A percentile compares a stretch with the other conserved stretches of the same genome.
phyloP scores from a whole-genome alignment of 805 yeast species.

The Barnettozyma sucrosica region DNA sequence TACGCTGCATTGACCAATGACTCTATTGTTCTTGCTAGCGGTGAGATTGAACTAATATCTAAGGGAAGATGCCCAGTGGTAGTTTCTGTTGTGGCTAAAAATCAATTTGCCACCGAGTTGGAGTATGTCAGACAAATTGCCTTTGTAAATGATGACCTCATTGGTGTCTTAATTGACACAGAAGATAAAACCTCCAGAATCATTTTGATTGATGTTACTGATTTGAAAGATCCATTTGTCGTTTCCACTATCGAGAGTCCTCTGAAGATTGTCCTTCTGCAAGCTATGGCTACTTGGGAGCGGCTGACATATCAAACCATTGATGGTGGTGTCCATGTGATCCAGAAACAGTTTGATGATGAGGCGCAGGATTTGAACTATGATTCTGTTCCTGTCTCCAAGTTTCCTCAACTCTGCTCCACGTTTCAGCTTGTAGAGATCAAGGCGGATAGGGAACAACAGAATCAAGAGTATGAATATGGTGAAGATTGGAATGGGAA shows the following conservation, averaged over 20 bases:
- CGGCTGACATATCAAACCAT: conserved; percentile 53
- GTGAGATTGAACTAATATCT: conserved; percentile 40
- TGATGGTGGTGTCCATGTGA: conserved; percentile 50
- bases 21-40: conserved; percentile 40
- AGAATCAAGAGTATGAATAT: conserved; percentile 12
- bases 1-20: conserved; percentile 53
- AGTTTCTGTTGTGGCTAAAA: conserved; percentile 16
- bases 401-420: conserved; percentile 67
- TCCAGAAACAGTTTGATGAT: conserved; percentile 23
- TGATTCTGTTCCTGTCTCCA: conserved; percentile 32
- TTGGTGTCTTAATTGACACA: conserved; percentile 59
- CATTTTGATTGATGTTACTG: conserved; percentile 42
- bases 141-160: conserved; percentile 42
- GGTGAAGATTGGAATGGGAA: conserved; percentile 5
- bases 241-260: conserved; percentile 37
- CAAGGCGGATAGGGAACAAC: conserved; percentile 23
- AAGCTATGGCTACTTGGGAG: conserved; percentile 47
- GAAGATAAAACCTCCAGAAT: conserved; percentile 42
- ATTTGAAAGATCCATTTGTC: conserved; percentile 36
- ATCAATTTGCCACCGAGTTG: conserved; percentile 32
- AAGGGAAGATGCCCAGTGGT: conserved; percentile 42
- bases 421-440: conserved; percentile 44
- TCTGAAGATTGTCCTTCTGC: conserved; percentile 50
- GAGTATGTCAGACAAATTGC: conserved; percentile 62
- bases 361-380: conserved; percentile 26